Base-by-base conservation (phyloP, 805 yeast genomes). In the Barnettozyma siamensis region DNA sequence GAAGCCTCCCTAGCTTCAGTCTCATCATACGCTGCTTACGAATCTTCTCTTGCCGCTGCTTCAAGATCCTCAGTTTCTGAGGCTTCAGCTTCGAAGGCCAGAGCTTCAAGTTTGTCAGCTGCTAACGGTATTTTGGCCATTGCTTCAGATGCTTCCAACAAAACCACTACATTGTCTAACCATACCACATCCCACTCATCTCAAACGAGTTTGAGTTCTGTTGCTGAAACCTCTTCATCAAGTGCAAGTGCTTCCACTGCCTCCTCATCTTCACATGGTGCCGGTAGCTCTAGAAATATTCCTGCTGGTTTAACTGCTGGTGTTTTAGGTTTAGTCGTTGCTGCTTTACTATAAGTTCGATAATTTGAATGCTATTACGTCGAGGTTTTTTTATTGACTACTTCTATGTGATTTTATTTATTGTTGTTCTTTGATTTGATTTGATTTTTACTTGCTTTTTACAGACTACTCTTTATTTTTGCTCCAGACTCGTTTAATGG, bases 81-180 rank as follows among this genome's bases (percentile, higher is more conserved):
- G 15, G 41, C 43, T 31, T 45, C 46, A 17, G 40, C 42, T 10
- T 37, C 51, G 21, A 32, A 32, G 20, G 40, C 45, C 19, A 47
- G 43, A 4, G 48, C 44, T 32, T 43, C 43, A 8, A 47, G 63
- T 9, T 47, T 65, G 40, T 50, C 58, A n/a, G 59, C 57, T 47
- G 66, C 69, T 37, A 54, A 58, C 43, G 72, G 69, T 41, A 52
- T 17, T 12, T 24, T 17, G 24, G 37, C 30, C 11, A 24, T 26
- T 24, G 37, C 30, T 34, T 34, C 37, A 17, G 27, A 18, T 35
- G 42, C 59, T 41, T 48, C 57, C 33, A 60, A 58, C 55, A 53
- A 63, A 27, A 53, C 61, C 27, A 66, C 67, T 28, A 57, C 56
- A 35, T 37, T 43, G 1, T 10, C 50, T 44, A 53, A 59, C 27